Percentiles rank a stretch among this genome's conserved stretches.
Evolutionary conservation across 345 rosid genomes (phyloP).

Genomic region (Euphorbia peplus): DNA sequence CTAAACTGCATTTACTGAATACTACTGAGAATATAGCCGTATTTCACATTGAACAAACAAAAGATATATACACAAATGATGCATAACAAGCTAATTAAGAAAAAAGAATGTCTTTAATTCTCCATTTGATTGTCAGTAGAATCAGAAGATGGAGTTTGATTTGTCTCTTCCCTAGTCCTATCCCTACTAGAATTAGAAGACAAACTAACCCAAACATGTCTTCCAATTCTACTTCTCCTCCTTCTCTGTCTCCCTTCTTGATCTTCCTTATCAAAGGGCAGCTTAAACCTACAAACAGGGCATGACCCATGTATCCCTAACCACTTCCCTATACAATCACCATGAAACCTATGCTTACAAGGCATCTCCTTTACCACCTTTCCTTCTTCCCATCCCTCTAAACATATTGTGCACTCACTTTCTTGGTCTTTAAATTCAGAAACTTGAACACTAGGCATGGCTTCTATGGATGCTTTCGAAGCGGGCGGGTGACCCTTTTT

Average conservation of each 20-base stretch:
- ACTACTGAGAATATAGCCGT: too few species aligned
- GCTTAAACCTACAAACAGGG: slow-evolving; percentile 77
- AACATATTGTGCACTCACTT: slow-evolving; percentile 62
- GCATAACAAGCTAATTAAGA: slow-evolving; percentile 8
- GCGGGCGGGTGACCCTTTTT: slow-evolving; percentile 73
- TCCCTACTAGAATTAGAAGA: too few species aligned
- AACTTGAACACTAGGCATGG: slow-evolving; percentile 47
- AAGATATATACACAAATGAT: neutral
- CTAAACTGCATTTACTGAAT: too few species aligned
- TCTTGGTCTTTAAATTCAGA: slow-evolving; percentile 32
- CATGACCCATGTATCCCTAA: slow-evolving; percentile 69
- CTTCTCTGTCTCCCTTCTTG: slow-evolving; percentile 31
- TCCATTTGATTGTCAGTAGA: slow-evolving; percentile 24
- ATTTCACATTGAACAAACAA: neutral
- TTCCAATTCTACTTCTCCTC: slow-evolving; percentile 25
- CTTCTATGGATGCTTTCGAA: slow-evolving; percentile 65
- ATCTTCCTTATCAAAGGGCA: slow-evolving; percentile 64
- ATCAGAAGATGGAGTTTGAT: slow-evolving; percentile 20
- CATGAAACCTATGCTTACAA: slow-evolving; percentile 75
- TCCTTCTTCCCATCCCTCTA: slow-evolving; percentile 52
- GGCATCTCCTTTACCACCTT: slow-evolving; percentile 68
- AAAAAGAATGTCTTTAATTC: slow-evolving; percentile 5
- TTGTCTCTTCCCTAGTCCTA: slow-evolving; percentile 32
- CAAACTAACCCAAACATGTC: slow-evolving; percentile 62
- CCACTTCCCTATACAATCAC: slow-evolving; percentile 71